A percentile compares a stretch with the other conserved stretches of the same genome.
phyloP scores from a whole-genome alignment of 768 basidiomycete species.

The Daedaleopsis nitida region DNA sequence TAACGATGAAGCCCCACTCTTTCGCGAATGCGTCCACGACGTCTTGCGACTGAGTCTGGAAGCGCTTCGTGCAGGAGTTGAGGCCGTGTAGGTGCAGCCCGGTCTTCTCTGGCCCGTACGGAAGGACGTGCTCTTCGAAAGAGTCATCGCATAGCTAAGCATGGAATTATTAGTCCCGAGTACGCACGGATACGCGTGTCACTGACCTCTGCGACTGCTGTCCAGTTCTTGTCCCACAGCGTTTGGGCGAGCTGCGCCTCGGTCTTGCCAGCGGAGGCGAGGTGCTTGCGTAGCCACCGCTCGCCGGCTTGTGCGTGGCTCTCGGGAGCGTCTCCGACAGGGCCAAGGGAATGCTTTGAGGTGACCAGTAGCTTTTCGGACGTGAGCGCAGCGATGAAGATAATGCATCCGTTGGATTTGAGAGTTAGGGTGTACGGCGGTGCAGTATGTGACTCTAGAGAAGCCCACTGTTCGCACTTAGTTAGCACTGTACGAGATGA shows the following conservation, averaged over 20 bases:
- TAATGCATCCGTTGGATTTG: conserved; percentile 97
- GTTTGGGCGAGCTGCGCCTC: conserved; percentile 72
- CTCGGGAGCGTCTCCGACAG: conserved; percentile 28
- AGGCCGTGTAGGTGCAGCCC: conserved; percentile 94
- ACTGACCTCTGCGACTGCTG: conserved; percentile 87
- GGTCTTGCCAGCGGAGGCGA: conserved; percentile 59
- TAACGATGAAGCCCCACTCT: conserved; percentile 91
- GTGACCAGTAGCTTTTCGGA: conserved; percentile 77
- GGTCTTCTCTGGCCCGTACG: conserved; percentile 77
- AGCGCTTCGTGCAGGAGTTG: conserved; percentile 66
- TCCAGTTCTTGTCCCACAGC: conserved; percentile 84
- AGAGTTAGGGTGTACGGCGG: conserved; percentile 84
- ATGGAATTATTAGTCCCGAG: neutral
- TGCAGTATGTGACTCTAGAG: conserved; percentile 66
- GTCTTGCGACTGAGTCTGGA: conserved; percentile 69
- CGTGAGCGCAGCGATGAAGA: conserved; percentile 88
- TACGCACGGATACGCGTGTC: neutral
- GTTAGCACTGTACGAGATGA: neutral
- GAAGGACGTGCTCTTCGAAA: conserved; percentile 95
- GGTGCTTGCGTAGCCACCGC: conserved; percentile 75
- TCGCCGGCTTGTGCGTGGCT: conserved; percentile 87
- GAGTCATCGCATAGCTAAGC: conserved; percentile 91
- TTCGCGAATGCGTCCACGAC: conserved; percentile 78
- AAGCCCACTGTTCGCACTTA: conserved; percentile 62
- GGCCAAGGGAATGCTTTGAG: conserved; percentile 90